phyloP scores from a whole-genome alignment of 768 basidiomycete genomes.

The Tylopilus sp. region DNA sequence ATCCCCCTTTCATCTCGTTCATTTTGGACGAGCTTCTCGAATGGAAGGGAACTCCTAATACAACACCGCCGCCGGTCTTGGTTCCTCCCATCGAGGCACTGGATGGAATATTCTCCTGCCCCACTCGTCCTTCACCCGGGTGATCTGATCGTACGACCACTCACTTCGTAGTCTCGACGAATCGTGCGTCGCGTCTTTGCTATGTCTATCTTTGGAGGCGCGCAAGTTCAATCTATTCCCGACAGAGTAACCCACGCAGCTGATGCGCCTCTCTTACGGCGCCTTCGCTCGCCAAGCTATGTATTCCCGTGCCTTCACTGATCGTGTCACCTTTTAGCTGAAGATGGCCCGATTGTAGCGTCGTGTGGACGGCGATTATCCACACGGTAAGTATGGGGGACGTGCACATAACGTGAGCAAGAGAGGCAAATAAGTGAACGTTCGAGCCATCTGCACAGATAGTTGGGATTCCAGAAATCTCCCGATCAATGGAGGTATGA shows the following conservation, averaged over 20 bases:
- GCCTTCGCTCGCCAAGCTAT: conserved; percentile 16
- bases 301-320: conserved; percentile 8
- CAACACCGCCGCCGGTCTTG: conserved; percentile 16
- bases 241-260: conserved; percentile 25
- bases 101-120: conserved; percentile 18
- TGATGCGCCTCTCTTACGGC: conserved; percentile 35
- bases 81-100: conserved; percentile 8
- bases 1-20: conserved; percentile 28
- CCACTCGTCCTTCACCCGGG: conserved; percentile 12
- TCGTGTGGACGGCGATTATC: conserved; percentile 12
- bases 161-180: conserved; percentile 1
- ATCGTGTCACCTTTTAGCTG: conserved; percentile 19
- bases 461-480: conserved; percentile 4
- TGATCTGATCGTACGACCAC: conserved; percentile 13
- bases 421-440: neutral
- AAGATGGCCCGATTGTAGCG: conserved; percentile 8
- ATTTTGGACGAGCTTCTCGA: conserved; percentile 27
- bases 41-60: conserved; percentile 29
- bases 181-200: conserved; percentile 5
- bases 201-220: conserved; percentile 20
- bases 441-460: conserved; percentile 9
- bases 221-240: conserved; percentile 8
- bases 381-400: conserved; percentile 8
- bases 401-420: conserved; percentile 15
- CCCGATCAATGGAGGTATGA: conserved; percentile 22